Conservation (phyloP, 805 yeast genomes). For the Metschnikowia gelsemii region DNA sequence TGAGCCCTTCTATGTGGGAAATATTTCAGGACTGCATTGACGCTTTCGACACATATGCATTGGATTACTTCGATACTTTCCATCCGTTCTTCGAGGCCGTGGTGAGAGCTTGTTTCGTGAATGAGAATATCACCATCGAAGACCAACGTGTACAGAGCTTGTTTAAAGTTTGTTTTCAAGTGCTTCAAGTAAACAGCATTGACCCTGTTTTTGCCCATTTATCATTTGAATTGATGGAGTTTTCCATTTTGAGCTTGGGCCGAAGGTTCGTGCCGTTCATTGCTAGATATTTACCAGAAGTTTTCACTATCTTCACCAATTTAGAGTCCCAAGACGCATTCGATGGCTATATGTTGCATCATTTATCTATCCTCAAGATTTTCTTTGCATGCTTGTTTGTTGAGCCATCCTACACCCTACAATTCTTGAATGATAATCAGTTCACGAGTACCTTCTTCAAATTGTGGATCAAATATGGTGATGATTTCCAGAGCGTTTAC, state of each 20-base stretch:
- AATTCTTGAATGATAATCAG: constrained; percentile 37
- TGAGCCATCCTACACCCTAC: constrained; percentile 38
- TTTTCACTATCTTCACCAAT: constrained; percentile 34
- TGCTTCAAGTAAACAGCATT: constrained; percentile 32
- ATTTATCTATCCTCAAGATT: constrained; percentile 43
- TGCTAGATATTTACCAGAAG: constrained; percentile 33
- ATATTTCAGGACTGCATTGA: constrained; percentile 48
- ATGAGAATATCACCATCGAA: constrained; percentile 34
- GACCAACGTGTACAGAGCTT: constrained; percentile 39
- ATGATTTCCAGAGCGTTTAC: constrained; percentile 50
- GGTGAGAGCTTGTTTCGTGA: constrained; percentile 49
- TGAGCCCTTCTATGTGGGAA: constrained; percentile 55
- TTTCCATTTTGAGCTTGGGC: constrained; percentile 33
- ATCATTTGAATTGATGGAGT: constrained; percentile 41
- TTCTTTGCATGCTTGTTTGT: constrained; percentile 42
- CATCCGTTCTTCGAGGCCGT: constrained; percentile 57
- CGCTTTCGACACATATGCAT: constrained; percentile 58
- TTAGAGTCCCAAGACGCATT: constrained; percentile 40
- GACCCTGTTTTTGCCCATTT: constrained; percentile 43
- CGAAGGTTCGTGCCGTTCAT: constrained; percentile 33
- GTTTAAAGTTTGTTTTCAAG: constrained; percentile 35
- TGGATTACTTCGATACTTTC: constrained; percentile 57
- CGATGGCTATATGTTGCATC: constrained; percentile 46
- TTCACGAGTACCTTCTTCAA: constrained; percentile 40
- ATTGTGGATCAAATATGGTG: constrained; percentile 50